Percentiles rank a stretch among this genome's conserved stretches.
Conservation (phyloP, 441 rosid species). For the Biscutella laevigata region DNA sequence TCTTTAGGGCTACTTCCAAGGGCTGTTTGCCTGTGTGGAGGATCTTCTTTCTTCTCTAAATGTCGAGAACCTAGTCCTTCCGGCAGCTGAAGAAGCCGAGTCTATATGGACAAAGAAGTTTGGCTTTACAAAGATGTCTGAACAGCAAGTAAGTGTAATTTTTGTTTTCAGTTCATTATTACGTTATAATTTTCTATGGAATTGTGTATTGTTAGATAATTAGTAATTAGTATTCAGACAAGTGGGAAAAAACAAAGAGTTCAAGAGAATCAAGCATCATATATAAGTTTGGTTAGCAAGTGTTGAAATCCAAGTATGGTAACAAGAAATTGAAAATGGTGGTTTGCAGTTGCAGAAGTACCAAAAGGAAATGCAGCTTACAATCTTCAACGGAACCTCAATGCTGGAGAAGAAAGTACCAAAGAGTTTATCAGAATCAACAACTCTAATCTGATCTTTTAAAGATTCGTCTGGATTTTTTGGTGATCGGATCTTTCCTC, state of each 20-base stretch:
- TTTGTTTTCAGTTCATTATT: not conserved
- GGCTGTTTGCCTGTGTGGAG: slow-evolving; percentile 77
- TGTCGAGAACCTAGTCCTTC: slow-evolving; percentile 82
- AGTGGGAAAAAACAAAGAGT: not conserved
- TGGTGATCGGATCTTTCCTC: slow-evolving; percentile 15
- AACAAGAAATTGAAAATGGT: not conserved
- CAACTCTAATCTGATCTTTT: not conserved
- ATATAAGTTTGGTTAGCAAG: not conserved
- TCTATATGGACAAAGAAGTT: slow-evolving; percentile 87
- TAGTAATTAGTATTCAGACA: not conserved
- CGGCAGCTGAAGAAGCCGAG: slow-evolving; percentile 95
- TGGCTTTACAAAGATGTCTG: slow-evolving; percentile 72
- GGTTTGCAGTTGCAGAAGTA: slow-evolving; percentile 47
- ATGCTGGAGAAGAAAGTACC: slow-evolving; percentile 80
- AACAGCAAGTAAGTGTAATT: slow-evolving; percentile 41
- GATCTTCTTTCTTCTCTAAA: slow-evolving; percentile 54
- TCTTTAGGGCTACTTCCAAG: slow-evolving; percentile 81
- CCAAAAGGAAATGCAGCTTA: slow-evolving; percentile 64
- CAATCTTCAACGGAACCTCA: slow-evolving; percentile 76
- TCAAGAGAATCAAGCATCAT: not conserved
- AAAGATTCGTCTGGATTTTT: slow-evolving; percentile 17
- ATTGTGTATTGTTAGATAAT: not conserved
- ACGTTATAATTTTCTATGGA: not conserved
- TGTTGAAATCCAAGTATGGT: not conserved
- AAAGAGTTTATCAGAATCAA: slow-evolving; percentile 19